Conservation (phyloP, 805 yeast genomes). For the Yarrowia hollandica region DNA sequence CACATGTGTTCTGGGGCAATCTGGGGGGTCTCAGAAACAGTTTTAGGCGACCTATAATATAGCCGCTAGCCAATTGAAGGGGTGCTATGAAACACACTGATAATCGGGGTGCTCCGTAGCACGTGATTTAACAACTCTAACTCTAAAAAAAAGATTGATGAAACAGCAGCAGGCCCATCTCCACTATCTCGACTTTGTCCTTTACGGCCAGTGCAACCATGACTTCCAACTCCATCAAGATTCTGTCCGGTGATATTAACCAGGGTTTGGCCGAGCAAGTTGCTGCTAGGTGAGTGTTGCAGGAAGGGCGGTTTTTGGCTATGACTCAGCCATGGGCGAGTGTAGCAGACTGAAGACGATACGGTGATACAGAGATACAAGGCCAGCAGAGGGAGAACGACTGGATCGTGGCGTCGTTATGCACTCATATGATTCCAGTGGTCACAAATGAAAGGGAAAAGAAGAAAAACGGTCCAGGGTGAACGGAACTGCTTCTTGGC, state of each 20-base stretch:
- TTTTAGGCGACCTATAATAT: background rate
- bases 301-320: too few species aligned
- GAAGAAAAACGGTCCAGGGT: too few species aligned
- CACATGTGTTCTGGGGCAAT: too few species aligned
- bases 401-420: too few species aligned
- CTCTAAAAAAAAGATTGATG: slow-evolving; percentile 23
- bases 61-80: background rate
- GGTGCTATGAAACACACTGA: background rate
- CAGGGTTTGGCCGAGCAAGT: slow-evolving; percentile 78
- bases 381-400: too few species aligned
- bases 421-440: too few species aligned
- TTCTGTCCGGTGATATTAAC: slow-evolving; percentile 60
- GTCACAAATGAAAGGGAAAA: too few species aligned
- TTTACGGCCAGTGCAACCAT: slow-evolving; percentile 32
- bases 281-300: slow-evolving; percentile 47
- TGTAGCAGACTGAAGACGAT: too few species aligned
- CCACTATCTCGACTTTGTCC: slow-evolving; percentile 12
- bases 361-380: too few species aligned
- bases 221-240: slow-evolving; percentile 55
- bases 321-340: background rate
- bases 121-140: slow-evolving; percentile 23
- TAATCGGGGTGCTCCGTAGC: background rate
- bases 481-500: too few species aligned
- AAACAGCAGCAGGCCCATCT: slow-evolving; percentile 13
- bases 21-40: too few species aligned